Evolutionary conservation across 371 early-diverging fungal genomes (phyloP), one percentile per base, ranked within the genome.

Genomic region (Apophysomyces variabilis): DNA sequence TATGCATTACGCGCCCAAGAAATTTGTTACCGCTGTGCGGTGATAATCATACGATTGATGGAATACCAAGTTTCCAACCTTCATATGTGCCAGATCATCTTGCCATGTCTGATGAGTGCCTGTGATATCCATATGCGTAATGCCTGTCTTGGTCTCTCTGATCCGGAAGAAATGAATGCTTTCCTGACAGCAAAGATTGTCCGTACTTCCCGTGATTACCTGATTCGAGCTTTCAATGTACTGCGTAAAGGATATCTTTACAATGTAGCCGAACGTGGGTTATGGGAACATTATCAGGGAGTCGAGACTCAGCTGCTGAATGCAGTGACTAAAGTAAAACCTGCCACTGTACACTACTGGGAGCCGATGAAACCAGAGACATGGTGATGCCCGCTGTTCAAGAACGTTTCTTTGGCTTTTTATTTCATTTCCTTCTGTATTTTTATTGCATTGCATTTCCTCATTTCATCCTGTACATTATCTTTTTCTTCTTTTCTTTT

Each of bases 101-200:
- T 66, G 32, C 68, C 78, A 1, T 65, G 65, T 1, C 61, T 80
- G 2, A n/a, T 74, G 39, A 65, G 66, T 54, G 77, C 75, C 4
- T 80, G 80, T 74, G 80, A 80, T 47, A 67, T 70, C 0, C 67
- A 75, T 50, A 57, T 73, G 58, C 73, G 76, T 14, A 77, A 77
- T 62, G 68, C 78, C 8, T 77, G 76, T 14, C 38, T 77, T 7
- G 77, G 72, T 3, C 67, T 76, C 54, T 43, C 66, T 18, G 59
- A 66, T 5, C 62, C 71, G 9, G 65, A 71, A 9, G 60, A 72
- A 14, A 26, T 72, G 1, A 54, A 60, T 12, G 62, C 64, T 8
- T 67, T 64, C 9, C 50, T 77, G 0, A 56, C 69, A 3, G 35
- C 50, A 5, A 59, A 68, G 5, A 74, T 75, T 0, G 69, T 77